Conservation (phyloP, 139 green algal species). For the Tetradesmus lagerheimii region DNA sequence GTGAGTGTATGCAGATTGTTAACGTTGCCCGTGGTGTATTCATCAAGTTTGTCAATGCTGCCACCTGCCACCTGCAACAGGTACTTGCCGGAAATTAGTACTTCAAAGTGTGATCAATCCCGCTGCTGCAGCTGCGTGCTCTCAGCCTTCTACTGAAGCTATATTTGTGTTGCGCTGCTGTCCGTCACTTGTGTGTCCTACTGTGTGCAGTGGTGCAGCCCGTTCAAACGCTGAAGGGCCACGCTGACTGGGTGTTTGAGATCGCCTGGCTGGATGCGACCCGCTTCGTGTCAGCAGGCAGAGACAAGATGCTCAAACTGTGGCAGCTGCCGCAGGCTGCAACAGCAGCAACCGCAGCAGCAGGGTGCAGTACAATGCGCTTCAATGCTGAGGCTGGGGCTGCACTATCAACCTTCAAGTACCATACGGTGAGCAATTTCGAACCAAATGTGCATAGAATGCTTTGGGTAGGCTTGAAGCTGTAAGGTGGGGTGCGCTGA, state of each 20-base stretch:
- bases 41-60: too few species aligned
- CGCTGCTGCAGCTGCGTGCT: neutral
- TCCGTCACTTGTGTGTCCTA: neutral
- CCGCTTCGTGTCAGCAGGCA: conserved; percentile 67
- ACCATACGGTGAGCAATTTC: neutral
- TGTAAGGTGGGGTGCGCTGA: neutral
- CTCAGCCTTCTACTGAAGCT: neutral
- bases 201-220: conserved; percentile 33
- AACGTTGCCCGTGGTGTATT: too few species aligned
- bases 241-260: conserved; percentile 85
- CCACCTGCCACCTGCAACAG: neutral
- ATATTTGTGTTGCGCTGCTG: neutral
- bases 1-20: too few species aligned
- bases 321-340: conserved; percentile 29
- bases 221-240: conserved; percentile 58
- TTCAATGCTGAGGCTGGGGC: neutral
- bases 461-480: neutral
- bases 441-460: too few species aligned
- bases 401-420: neutral
- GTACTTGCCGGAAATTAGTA: neutral
- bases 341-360: neutral
- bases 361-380: neutral
- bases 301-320: conserved; percentile 15
- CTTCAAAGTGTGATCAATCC: neutral
- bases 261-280: conserved; percentile 70